Base-by-base conservation (phyloP, 1,139 yeast genomes). In the Pichia sp. region DNA sequence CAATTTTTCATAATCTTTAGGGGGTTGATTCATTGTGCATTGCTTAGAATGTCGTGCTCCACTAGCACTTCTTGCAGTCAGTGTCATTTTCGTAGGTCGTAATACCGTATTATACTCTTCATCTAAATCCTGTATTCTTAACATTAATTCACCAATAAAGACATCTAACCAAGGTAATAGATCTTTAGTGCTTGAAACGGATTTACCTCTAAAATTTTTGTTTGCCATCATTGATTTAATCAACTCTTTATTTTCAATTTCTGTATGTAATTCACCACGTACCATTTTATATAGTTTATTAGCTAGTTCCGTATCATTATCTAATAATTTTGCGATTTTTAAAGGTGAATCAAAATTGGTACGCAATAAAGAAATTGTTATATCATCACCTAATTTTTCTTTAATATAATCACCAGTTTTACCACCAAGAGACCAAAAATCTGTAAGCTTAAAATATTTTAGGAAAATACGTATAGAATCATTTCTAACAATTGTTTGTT, bases 401-500 rank as follows among this genome's bases (percentile, higher is more conserved):
- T 73, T 55, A 0, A 89, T 67, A n/a, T 67, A 66, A 9, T 80
- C 80, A 0, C 98, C 98, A 6, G 74, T 67, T 55, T 86, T 87
- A 2, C 98, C 98, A 4, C 98, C 98, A 71, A 90, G 69, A 0
- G 96, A 90, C 71, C 95, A 83, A 47, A 90, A 75, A 55, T 90
- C 96, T 1, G 76, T 75, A 23, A 92, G 61, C 48, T 80, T 78
- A 58, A 84, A 82, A 39, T 73, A 69, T 34, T 68, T 68, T 12
- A 90, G 61, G 58, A 90, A 92, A 1, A 59, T 56, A 3, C 66
- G 55, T 1, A 81, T 67, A 26, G 75, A 66, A 6, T 60, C 57
- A 41, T 76, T 74, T 35, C 82, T 63, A 0, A 92, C 70, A 3
- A 86, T 71, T 0, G 97, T 87, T 60, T 92, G 98, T 40, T 81